Conservation (phyloP, 2,329 filamentous ascomycete genomes). For the Paracoccidioides lutzii region DNA sequence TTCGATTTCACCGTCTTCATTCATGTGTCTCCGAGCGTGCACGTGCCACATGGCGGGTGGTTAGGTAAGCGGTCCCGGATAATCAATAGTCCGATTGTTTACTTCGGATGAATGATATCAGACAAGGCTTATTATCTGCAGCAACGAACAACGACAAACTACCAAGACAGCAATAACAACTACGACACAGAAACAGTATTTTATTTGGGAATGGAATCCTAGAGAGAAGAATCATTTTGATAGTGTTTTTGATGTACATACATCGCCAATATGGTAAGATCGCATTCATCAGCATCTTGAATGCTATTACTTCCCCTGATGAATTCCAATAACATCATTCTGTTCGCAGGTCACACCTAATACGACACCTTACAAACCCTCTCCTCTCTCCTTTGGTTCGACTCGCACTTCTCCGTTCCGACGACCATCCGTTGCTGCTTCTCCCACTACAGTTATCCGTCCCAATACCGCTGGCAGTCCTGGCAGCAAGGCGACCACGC, state of each 20-base stretch:
- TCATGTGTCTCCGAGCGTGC: background rate
- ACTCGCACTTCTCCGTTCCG: slow-evolving; percentile 58
- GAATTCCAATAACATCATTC: background rate
- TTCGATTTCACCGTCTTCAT: background rate
- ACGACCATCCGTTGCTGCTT: slow-evolving; percentile 40
- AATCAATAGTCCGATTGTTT: slow-evolving; percentile 9
- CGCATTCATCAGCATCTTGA: background rate
- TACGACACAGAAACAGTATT: background rate
- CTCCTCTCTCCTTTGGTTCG: slow-evolving; percentile 58
- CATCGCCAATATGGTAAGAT: background rate
- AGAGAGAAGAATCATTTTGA: background rate
- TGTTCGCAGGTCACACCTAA: slow-evolving; percentile 36
- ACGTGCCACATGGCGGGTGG: slow-evolving; percentile 4
- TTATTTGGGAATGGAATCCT: background rate
- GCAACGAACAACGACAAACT: background rate
- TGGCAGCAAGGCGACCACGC: slow-evolving; percentile 29
- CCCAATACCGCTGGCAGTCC: slow-evolving; percentile 38
- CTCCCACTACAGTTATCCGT: slow-evolving; percentile 42
- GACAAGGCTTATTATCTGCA: background rate
- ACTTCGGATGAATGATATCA: slow-evolving; percentile 7
- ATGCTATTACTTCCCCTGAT: background rate
- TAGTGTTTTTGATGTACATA: background rate
- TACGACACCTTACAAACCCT: slow-evolving; percentile 54
- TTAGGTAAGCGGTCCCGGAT: background rate
- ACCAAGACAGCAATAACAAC: background rate